Evolutionary conservation across 2,329 filamentous ascomycete species (phyloP), one percentile per base, ranked within the genome.

Genomic region (Colletotrichum sp.): DNA sequence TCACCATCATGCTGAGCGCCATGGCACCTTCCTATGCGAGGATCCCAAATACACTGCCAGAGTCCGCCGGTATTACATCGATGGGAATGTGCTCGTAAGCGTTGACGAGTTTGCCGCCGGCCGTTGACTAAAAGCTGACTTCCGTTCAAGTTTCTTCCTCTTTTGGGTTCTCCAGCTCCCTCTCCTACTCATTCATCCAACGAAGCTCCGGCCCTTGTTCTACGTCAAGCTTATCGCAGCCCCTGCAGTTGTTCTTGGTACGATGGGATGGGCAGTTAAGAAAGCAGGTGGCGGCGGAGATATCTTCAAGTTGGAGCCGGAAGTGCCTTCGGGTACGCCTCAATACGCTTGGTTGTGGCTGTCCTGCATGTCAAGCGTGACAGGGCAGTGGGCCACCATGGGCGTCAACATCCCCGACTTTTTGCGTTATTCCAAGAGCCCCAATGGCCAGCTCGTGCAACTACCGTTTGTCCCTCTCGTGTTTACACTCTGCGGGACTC

Each of bases 121-220:
- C 32, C n/a, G 21, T 18, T 18, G 32, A 21, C 44, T 21, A 13
- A 3, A 2, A 18, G 32, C 64, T 76, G 18, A 76, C 57, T 4
- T 60, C 12, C 74, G 3, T 8, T 6, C 13, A 89, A 89, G 15
- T 87, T 93, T 86, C 78, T 89, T 93, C 76, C 78, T 93, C n/a
- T 91, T 91, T 80, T 91, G 89, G 89, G 80, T 88, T 0, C 79
- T 90, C 2, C 90, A 91, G 79, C 82, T 92, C 15, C 90, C 84
- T 77, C 82, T 92, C 57, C 81, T 92, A 10, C 83, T 90, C 71
- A 91, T 92, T 77, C 90, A 90, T 36, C 89, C 89, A 2, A 89
- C 89, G 69, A 88, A 86, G 66, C 84, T 93, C 18, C 84, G 88
- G 63, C 90, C 86, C 80, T 80, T 92, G 55, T 91, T 92, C 77